phyloP scores from a whole-genome alignment of 257 asterid species.

The Plantago elongata region DNA sequence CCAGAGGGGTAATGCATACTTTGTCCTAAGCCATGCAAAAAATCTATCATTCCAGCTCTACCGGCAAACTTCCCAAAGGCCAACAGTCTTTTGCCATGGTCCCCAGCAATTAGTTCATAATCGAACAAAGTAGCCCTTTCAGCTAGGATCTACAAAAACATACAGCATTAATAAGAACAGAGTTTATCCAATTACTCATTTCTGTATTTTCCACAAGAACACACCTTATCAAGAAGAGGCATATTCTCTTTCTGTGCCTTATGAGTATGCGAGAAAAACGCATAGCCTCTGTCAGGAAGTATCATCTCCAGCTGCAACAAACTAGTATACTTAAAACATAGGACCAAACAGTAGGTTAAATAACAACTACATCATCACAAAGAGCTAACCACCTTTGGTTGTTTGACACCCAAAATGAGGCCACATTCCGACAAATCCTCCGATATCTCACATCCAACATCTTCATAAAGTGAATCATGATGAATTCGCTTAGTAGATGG shows the following conservation, averaged over 20 bases:
- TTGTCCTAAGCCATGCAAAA: slow-evolving; percentile 77
- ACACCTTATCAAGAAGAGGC: slow-evolving; percentile 96
- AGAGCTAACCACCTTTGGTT: slow-evolving; percentile 58
- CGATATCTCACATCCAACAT: slow-evolving; percentile 89
- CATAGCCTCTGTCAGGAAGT: slow-evolving; percentile 78
- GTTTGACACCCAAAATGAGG: slow-evolving; percentile 82
- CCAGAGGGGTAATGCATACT: slow-evolving; percentile 37
- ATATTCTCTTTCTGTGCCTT: slow-evolving; percentile 92
- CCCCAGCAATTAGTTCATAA: slow-evolving; percentile 91
- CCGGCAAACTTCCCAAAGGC: slow-evolving; percentile 97
- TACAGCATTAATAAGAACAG: slow-evolving; percentile 9
- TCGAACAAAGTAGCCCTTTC: slow-evolving; percentile 81
- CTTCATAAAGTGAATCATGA: slow-evolving; percentile 89
- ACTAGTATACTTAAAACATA: slow-evolving; percentile 1
- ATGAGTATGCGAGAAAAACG: slow-evolving; percentile 95
- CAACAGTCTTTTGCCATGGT: slow-evolving; percentile 73
- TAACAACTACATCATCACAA: slow-evolving; percentile 3
- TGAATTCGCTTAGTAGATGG: slow-evolving; percentile 91
- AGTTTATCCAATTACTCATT: not conserved
- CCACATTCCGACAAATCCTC: slow-evolving; percentile 90
- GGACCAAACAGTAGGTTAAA: not conserved
- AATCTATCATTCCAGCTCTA: slow-evolving; percentile 87
- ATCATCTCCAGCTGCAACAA: slow-evolving; percentile 88
- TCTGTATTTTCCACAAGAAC: slow-evolving; percentile 11
- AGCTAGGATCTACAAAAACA: slow-evolving; percentile 50